These are phyloP conservation scores for Nakazawaea ernobii DNA, from an alignment of 805 yeast genomes.

Conservation along the genomic window DNA sequence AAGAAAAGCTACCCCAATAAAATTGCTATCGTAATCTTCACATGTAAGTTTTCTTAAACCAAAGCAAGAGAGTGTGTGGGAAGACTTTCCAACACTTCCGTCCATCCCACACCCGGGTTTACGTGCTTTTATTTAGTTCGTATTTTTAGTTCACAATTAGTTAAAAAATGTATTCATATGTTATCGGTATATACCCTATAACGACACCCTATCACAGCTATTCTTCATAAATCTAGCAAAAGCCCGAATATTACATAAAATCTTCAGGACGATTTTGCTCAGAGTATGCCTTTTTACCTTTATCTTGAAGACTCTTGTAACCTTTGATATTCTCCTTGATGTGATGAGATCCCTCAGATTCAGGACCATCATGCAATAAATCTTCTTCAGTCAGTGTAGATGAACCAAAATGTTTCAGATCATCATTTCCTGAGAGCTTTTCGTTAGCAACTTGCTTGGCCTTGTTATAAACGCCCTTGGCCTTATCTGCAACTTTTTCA, in stretches of 20 bases:
- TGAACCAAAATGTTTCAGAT: not conserved
- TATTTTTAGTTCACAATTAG: not conserved
- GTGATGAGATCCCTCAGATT: conserved; percentile 14
- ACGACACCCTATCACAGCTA: too few relatives aligned
- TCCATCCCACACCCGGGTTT: too few relatives aligned
- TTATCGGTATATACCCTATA: not conserved
- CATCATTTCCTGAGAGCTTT: conserved; percentile 7
- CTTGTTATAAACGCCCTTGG: not conserved
- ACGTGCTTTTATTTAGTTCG: too few relatives aligned
- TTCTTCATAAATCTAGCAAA: too few relatives aligned
- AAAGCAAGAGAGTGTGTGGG: too few relatives aligned
- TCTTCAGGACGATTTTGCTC: conserved; percentile 45
- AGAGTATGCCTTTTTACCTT: conserved; percentile 33
- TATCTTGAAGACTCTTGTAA: conserved; percentile 35
- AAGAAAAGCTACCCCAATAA: too few relatives aligned
- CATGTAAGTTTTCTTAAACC: too few relatives aligned
- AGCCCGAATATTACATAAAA: conserved; percentile 26
- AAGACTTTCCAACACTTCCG: too few relatives aligned
- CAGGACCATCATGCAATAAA: not conserved
- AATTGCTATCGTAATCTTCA: too few relatives aligned
- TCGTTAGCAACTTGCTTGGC: conserved; percentile 7
- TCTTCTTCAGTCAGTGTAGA: conserved; percentile 3
- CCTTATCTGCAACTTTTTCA: not conserved
- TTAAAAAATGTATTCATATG: not conserved
- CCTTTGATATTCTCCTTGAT: conserved; percentile 28